These are phyloP conservation scores for Globisporangium heterothallicum DNA, from an alignment of 352 stramenopile species.

Conservation along the genomic window DNA sequence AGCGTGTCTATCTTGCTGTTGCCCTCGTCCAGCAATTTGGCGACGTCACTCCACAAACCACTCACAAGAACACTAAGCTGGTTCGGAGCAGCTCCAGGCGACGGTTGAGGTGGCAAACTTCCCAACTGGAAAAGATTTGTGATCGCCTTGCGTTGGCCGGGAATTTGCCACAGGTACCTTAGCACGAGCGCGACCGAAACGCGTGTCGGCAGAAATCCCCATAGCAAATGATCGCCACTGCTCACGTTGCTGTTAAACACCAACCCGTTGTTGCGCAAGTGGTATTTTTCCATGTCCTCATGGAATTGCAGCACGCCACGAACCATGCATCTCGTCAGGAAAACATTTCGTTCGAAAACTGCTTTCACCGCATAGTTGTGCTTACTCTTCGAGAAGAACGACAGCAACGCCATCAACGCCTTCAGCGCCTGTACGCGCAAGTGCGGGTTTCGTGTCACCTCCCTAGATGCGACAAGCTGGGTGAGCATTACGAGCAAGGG, in stretches of 20 bases:
- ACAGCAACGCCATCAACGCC: constrained; percentile 45
- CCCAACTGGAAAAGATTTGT: constrained; percentile 17
- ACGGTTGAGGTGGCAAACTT: constrained; percentile 6
- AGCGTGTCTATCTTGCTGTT: constrained; percentile 57
- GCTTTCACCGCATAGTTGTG: constrained; percentile 24
- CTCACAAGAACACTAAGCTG: constrained; percentile 54
- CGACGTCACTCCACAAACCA: constrained; percentile 65
- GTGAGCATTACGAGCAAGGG: constrained; percentile 59
- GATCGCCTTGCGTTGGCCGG: constrained; percentile 32
- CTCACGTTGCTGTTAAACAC: constrained; percentile 56
- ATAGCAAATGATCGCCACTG: constrained; percentile 63
- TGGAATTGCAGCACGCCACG: constrained; percentile 58
- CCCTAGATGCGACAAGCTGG: constrained; percentile 43
- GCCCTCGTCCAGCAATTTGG: constrained; percentile 63
- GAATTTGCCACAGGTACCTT: constrained; percentile 63
- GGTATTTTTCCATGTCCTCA: constrained; percentile 71
- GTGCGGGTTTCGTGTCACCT: constrained; percentile 67
- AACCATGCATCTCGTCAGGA: constrained; percentile 37
- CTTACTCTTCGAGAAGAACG: constrained; percentile 53
- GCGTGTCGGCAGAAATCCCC: constrained; percentile 63
- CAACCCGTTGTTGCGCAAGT: constrained; percentile 56
- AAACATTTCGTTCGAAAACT: constrained; percentile 33
- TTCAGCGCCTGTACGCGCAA: constrained; percentile 59
- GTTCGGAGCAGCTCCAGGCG: constrained; percentile 13
- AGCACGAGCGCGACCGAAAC: constrained; percentile 52